Conservation (phyloP, 1,139 yeast species). For the Pichia sp. region DNA sequence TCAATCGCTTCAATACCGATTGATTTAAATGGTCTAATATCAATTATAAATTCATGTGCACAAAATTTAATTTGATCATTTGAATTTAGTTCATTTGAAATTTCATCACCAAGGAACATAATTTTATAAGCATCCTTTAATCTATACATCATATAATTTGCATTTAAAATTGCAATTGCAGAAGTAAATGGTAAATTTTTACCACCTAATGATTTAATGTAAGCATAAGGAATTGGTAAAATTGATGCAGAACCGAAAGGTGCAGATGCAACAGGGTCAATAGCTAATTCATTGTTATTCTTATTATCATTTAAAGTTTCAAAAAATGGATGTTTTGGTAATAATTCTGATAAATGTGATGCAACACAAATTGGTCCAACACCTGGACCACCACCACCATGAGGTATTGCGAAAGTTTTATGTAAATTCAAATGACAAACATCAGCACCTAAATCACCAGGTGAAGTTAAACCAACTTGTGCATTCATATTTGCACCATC, state of each 20-base stretch:
- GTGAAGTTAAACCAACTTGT: slow-evolving; percentile 93
- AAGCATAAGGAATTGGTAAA: slow-evolving; percentile 88
- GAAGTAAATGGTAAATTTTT: slow-evolving; percentile 79
- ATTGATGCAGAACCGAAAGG: slow-evolving; percentile 95
- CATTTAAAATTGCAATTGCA: slow-evolving; percentile 83
- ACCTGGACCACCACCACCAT: slow-evolving; percentile 99
- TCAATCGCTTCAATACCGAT: slow-evolving; percentile 90
- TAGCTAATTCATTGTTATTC: slow-evolving; percentile 40
- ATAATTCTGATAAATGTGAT: slow-evolving; percentile 68
- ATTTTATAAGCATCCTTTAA: slow-evolving; percentile 66
- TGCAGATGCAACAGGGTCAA: slow-evolving; percentile 80
- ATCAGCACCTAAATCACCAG: slow-evolving; percentile 98
- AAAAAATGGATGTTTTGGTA: slow-evolving; percentile 70
- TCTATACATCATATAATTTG: slow-evolving; percentile 87
- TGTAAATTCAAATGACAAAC: slow-evolving; percentile 95
- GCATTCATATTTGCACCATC: slow-evolving; percentile 99
- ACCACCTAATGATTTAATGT: slow-evolving; percentile 89
- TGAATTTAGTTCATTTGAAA: slow-evolving; percentile 26
- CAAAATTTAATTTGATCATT: slow-evolving; percentile 55
- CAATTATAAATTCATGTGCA: slow-evolving; percentile 95
- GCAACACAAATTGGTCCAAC: slow-evolving; percentile 97
- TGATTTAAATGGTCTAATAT: slow-evolving; percentile 75
- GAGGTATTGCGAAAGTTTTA: slow-evolving; percentile 96
- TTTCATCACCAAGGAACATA: slow-evolving; percentile 52
- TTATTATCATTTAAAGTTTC: slow-evolving; percentile 43